Base-by-base conservation (phyloP, 768 basidiomycete species). In the Panaeolus cyanescens region DNA sequence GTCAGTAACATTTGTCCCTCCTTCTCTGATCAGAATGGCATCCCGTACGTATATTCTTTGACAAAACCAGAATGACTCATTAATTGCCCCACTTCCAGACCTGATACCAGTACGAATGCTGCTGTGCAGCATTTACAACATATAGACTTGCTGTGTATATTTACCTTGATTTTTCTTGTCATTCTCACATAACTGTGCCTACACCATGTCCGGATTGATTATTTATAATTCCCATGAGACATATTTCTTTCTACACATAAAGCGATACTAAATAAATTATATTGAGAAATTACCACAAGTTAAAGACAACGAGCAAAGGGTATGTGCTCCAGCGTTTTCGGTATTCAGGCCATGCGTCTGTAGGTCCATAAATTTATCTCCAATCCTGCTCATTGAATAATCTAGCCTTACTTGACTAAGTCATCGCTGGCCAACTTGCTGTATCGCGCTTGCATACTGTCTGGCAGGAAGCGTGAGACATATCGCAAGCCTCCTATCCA, bases 21-120 rank as follows among this genome's bases (percentile, higher is more conserved):
- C 0, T 92, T 83, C 70, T 92, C 90, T 37, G 89, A 89, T 65
- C 70, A 80, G 54, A 83, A 85, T 66, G 86, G 85, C 28, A 71
- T 88, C 62, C 80, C 89, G 90, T 90, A 65, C 60, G 88, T 82
- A 1, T 54, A 22, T 56, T 65, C 36, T 20, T 60, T 45, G 20
- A 20, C 19, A 34, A 39, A 59, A 31, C 7, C 10, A 7, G 55
- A 34, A 32, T 25, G 12, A 25, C n/a, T 20, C 56, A 12, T 53
- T 36, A 55, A 20, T 33, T 32, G 13, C 45, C 9, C 34, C 20
- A 7, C n/a, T 17, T 45, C 32, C 63, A 82, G 80, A 25, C 80
- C 81, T 9, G 74, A 80, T 68, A 78, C 79, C 13, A 70, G 53
- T 54, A 70, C 67, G 12, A 66, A 59, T 60, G 55, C 34, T 54